A percentile compares a stretch with the other conserved stretches of the same genome.
Evolutionary conservation across 2,329 filamentous ascomycete species (phyloP).

Genomic region (Leptodontidium sp.): DNA sequence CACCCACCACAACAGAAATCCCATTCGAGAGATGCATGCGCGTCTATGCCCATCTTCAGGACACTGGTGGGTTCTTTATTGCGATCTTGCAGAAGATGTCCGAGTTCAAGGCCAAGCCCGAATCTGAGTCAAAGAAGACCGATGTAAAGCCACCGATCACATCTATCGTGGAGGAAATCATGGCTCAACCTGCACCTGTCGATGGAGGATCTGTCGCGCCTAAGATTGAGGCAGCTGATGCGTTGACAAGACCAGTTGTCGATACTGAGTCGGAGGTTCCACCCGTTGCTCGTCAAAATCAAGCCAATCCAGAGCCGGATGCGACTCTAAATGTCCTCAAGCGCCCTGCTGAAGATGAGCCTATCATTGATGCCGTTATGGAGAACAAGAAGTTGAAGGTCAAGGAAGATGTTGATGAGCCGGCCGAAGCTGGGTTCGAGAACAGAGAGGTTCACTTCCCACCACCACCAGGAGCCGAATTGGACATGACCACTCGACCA

Average conservation of each 20-base stretch:
- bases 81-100: conserved; percentile 90
- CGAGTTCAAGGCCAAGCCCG: conserved; percentile 81
- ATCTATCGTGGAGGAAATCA: conserved; percentile 53
- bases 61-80: conserved; percentile 98
- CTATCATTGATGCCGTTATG: conserved; percentile 36
- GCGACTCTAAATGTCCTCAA: conserved; percentile 45
- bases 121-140: conserved; percentile 63
- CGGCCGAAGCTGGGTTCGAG: conserved; percentile 37
- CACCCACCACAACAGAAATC: conserved; percentile 65
- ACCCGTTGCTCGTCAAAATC: conserved; percentile 46
- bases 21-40: conserved; percentile 91
- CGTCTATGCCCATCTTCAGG: conserved; percentile 93
- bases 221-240: conserved; percentile 46
- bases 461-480: conserved; percentile 45
- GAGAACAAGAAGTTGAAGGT: conserved; percentile 58
- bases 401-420: conserved; percentile 44
- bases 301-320: conserved; percentile 39
- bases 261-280: conserved; percentile 45
- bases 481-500: conserved; percentile 42
- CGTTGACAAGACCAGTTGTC: conserved; percentile 34
- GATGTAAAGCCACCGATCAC: conserved; percentile 51
- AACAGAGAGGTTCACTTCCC: conserved; percentile 47
- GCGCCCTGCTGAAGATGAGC: conserved; percentile 45
- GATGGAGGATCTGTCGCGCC: conserved; percentile 42
- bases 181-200: conserved; percentile 45